Conservation (phyloP, 345 rosid species). For the Eucalyptus marginata region DNA sequence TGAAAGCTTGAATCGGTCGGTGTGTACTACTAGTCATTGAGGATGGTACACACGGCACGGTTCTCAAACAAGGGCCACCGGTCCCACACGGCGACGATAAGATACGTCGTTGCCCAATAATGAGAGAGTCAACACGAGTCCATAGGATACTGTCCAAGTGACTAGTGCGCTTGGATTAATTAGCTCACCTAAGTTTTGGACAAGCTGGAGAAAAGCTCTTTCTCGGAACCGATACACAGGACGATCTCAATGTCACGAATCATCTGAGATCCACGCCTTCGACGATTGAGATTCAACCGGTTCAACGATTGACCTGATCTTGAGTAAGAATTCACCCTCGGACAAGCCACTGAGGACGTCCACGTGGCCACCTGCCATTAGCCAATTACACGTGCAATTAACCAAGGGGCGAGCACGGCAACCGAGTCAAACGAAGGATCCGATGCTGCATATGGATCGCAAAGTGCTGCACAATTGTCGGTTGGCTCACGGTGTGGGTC, state of each 20-base stretch:
- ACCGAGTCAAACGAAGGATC: neutral
- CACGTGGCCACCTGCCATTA: neutral
- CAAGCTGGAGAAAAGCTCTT: neutral
- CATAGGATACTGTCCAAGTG: neutral
- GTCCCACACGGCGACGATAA: neutral
- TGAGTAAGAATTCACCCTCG: neutral
- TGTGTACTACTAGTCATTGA: neutral
- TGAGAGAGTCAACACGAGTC: neutral
- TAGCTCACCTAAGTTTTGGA: neutral
- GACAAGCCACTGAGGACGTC: neutral
- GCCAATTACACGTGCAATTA: neutral
- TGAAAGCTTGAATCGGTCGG: neutral
- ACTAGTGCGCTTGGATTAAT: neutral
- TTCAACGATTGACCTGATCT: neutral
- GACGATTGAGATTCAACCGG: neutral
- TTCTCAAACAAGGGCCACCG: neutral
- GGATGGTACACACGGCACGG: accelerated
- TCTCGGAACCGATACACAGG: neutral
- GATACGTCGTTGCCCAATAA: neutral
- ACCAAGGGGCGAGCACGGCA: neutral
- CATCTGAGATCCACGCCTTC: neutral
- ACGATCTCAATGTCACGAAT: neutral
- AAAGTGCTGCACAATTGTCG: neutral
- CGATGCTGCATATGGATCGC: neutral
- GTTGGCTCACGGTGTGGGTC: neutral